Percentiles rank a stretch among this genome's conserved stretches.
These are phyloP conservation scores for Narthecium ossifragum DNA, from an alignment of 106 monocot genomes.

Conservation along the genomic window DNA sequence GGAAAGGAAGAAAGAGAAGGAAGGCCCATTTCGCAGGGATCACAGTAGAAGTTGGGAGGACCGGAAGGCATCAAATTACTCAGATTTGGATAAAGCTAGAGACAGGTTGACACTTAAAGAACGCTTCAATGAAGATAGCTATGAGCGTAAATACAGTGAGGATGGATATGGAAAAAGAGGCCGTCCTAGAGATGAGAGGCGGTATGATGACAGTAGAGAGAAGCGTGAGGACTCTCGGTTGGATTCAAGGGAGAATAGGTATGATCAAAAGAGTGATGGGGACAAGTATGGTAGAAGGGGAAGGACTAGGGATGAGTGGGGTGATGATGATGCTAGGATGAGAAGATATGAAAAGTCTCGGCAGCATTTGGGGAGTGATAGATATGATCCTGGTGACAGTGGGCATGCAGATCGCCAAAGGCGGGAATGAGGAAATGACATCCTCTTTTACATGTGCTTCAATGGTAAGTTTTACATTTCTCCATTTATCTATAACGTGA, in stretches of 20 bases:
- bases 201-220: not conserved
- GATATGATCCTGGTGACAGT: conserved; percentile 14
- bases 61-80: too few species aligned
- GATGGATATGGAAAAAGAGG: too few species aligned
- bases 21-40: too few species aligned
- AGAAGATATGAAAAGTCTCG: conserved; percentile 18
- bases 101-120: too few species aligned
- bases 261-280: conserved; percentile 5
- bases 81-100: too few species aligned
- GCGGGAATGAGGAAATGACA: conserved; percentile 1
- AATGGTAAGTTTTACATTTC: too few species aligned
- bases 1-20: conserved; percentile 5
- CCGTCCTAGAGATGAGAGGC: too few species aligned
- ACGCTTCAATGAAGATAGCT: too few species aligned
- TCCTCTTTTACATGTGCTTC: too few species aligned
- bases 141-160: too few species aligned
- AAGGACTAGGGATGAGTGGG: conserved; percentile 3
- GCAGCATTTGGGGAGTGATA: conserved; percentile 5
- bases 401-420: conserved; percentile 5
- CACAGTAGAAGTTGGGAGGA: not conserved
- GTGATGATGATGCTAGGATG: conserved; percentile 14
- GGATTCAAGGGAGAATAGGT: not conserved
- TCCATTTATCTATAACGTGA: too few species aligned
- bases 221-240: not conserved
- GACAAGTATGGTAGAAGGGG: conserved; percentile 7